Evolutionary conservation across 768 basidiomycete genomes (phyloP).

Genomic region (Suillus brevipes): DNA sequence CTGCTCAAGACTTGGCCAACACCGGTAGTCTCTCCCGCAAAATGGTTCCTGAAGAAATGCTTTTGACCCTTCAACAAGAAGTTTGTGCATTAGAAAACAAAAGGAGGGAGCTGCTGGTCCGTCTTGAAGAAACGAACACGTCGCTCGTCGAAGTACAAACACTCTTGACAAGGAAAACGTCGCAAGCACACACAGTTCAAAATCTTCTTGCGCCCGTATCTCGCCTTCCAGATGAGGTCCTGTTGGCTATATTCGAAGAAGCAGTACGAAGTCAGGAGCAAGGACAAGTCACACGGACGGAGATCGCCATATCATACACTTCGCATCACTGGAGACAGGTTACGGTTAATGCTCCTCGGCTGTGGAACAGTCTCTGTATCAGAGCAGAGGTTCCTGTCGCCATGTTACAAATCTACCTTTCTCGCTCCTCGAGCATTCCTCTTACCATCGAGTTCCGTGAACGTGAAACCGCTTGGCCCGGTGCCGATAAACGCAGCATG

Average conservation of each 20-base stretch:
- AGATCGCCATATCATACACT: constrained; percentile 8
- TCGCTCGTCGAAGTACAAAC: background rate
- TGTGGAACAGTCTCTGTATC: constrained; percentile 6
- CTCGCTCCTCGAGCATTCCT: constrained; percentile 1
- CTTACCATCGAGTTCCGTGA: constrained; percentile 4
- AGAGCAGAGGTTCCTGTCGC: constrained; percentile 1
- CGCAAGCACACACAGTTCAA: constrained; percentile 2
- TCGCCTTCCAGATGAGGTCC: background rate
- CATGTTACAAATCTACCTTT: background rate
- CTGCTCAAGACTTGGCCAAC: background rate
- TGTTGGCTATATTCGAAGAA: constrained; percentile 8
- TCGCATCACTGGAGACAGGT: constrained; percentile 5
- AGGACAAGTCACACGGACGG: background rate
- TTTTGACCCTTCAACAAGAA: constrained; percentile 5
- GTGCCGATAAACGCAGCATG: constrained; percentile 6
- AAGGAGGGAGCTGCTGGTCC: background rate
- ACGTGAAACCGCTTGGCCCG: background rate
- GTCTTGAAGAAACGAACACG: background rate
- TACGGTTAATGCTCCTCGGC: background rate
- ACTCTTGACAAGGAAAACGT: background rate
- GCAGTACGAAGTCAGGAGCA: constrained; percentile 2
- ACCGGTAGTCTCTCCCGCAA: background rate
- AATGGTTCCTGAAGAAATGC: background rate
- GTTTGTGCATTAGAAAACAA: background rate
- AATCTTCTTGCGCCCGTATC: constrained; percentile 5